Conservation (phyloP, 257 asterid genomes). For the Forsythia viridissima region DNA sequence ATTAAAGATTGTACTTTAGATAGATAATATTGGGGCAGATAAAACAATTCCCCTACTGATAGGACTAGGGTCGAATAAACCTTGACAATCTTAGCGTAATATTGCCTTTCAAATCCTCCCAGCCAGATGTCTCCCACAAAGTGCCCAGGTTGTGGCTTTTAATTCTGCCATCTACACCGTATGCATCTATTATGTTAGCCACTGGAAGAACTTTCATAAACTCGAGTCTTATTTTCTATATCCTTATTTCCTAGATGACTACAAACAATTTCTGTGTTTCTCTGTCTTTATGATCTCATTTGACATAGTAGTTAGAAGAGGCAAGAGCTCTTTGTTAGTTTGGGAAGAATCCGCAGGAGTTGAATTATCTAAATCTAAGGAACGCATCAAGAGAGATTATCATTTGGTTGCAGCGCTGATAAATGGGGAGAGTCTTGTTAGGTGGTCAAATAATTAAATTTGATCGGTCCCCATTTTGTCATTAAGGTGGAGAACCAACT, state of each 20-base stretch:
- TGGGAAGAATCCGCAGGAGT: background rate
- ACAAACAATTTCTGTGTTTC: background rate
- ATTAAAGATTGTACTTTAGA: slow-evolving; percentile 7
- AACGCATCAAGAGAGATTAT: background rate
- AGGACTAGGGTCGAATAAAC: background rate
- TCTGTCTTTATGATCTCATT: background rate
- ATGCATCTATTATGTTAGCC: background rate
- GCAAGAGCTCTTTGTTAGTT: background rate
- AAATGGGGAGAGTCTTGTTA: background rate
- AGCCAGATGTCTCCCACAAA: background rate
- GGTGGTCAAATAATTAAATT: background rate
- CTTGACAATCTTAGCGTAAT: background rate
- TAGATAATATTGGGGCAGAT: background rate
- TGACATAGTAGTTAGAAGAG: background rate
- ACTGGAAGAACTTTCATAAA: no score
- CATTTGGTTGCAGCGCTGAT: background rate
- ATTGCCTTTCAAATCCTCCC: background rate
- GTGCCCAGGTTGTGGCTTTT: background rate
- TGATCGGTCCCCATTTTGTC: background rate
- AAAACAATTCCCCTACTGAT: background rate
- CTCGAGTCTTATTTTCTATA: background rate
- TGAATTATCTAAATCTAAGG: background rate
- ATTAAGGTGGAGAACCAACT: background rate
- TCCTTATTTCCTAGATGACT: background rate
- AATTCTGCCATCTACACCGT: background rate